Conservation (phyloP, 2,329 filamentous ascomycete species). For the Ramichloridium luteum region DNA sequence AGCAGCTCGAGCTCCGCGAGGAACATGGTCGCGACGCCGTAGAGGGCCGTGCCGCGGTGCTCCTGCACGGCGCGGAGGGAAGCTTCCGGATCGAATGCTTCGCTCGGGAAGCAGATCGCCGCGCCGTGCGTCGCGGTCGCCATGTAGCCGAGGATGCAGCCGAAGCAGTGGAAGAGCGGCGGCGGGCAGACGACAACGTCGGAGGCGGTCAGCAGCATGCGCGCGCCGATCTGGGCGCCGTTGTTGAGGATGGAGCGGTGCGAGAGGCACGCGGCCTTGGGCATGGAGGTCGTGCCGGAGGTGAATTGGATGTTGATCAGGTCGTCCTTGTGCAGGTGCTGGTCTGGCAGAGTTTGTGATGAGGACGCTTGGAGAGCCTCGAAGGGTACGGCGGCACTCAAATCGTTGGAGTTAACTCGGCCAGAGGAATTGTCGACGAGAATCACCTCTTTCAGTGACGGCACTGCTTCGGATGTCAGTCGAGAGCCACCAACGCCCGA, state of each 20-base stretch:
- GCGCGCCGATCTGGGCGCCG: constrained; percentile 66
- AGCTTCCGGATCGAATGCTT: constrained; percentile 72
- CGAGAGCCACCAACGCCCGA: constrained; percentile 19
- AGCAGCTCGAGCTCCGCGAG: constrained; percentile 74
- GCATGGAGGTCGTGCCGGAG: constrained; percentile 79
- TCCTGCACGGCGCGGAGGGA: constrained; percentile 53
- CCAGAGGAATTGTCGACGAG: constrained; percentile 65
- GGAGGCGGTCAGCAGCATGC: constrained; percentile 64
- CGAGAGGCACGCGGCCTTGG: constrained; percentile 77
- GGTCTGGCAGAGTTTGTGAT: constrained; percentile 32
- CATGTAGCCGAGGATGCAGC: constrained; percentile 87
- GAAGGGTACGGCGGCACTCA: constrained; percentile 35
- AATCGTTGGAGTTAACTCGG: constrained; percentile 35
- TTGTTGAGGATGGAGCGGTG: constrained; percentile 90
- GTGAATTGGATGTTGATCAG: constrained; percentile 95
- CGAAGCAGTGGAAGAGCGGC: constrained; percentile 62
- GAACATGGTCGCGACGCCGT: constrained; percentile 93
- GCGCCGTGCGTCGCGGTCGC: constrained; percentile 77
- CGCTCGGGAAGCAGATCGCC: constrained; percentile 70
- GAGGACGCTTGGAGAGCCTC: constrained; percentile 29
- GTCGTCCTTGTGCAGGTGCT: constrained; percentile 48
- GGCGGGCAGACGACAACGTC: constrained; percentile 60
- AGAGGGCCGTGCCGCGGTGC: constrained; percentile 55
- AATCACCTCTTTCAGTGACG: constrained; percentile 58
- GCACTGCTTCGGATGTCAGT: constrained; percentile 47